Base-by-base conservation (phyloP, 805 yeast species). In the Cyberlindnera euphorbiiphila region DNA sequence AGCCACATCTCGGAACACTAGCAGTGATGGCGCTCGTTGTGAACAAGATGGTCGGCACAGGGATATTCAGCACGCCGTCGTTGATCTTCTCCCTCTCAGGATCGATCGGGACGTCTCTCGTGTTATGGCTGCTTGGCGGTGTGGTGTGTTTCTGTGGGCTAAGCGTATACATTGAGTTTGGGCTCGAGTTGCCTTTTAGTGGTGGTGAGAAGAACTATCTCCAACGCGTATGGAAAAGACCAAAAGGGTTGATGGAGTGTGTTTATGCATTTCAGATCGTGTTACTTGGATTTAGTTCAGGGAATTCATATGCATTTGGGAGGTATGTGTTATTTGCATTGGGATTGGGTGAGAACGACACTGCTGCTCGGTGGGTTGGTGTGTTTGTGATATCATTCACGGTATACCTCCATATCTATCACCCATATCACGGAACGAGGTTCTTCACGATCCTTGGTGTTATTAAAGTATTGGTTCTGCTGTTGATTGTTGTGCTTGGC, bases 21-120 rank as follows among this genome's bases (percentile, higher is more conserved):
- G 45, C 56, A 1, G 50, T 49, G n/a, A 53, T 54, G 54, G 47
- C 59, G 0, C 50, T 81, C 36, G 75, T 78, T 54, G 62, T 81
- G 43, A 81, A 81, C 58, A 69, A 81, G 49, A 80, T 80, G 75
- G 72, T 81, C 36, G 89, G 89, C 28, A 79, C 87, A 3, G 89
- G 88, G 19, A 78, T 81, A 25, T 81, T 81, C 58, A 68, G 80
- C 27, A 76, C 84, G 4, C 82, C 86, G 1, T 73, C 85, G 4
- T 69, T 81, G 19, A 78, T 81, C 25, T 79, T 72, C 45, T 53
- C 63, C 9, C 59, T 73, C 28, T 60, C 78, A 4, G 85, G 85
- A 4, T 70, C 77, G 9, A 79, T 80, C 6, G 85, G 84, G 10
- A 60, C 71, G 32, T 57, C 78, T 3, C 56, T 79, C 39, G 48